Conservation (phyloP, 345 rosid genomes). For the Syzygium grande region DNA sequence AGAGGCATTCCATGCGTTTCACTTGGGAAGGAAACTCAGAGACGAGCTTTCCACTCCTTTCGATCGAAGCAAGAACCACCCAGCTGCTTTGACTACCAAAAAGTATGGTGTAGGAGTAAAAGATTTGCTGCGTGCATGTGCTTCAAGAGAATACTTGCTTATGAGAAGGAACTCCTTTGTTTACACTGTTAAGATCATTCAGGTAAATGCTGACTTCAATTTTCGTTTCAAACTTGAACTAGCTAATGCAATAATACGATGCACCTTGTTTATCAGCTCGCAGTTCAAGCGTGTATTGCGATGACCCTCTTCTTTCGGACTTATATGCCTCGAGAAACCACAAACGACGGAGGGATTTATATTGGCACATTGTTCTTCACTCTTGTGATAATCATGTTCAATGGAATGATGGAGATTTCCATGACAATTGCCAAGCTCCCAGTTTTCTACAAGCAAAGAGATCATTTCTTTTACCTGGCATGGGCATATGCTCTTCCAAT, state of each 20-base stretch:
- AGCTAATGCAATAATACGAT: not conserved
- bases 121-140: slow-evolving; percentile 53
- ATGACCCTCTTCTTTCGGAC: slow-evolving; percentile 38
- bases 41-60: slow-evolving; percentile 50
- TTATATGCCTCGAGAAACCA: slow-evolving; percentile 10
- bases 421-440: slow-evolving; percentile 37
- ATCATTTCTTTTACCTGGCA: slow-evolving; percentile 30
- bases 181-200: slow-evolving; percentile 38
- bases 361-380: slow-evolving; percentile 28
- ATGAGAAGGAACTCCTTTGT: slow-evolving; percentile 78
- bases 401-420: slow-evolving; percentile 21
- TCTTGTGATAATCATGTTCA: slow-evolving; percentile 13
- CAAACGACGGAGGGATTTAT: slow-evolving; percentile 16
- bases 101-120: slow-evolving; percentile 46
- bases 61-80: slow-evolving; percentile 54
- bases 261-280: not conserved
- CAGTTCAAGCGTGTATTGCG: slow-evolving; percentile 6
- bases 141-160: slow-evolving; percentile 56
- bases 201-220: slow-evolving; percentile 14
- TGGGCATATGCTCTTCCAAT: slow-evolving; percentile 38
- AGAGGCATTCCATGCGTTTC: slow-evolving; percentile 59
- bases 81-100: slow-evolving; percentile 55
- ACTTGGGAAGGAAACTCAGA: slow-evolving; percentile 33
- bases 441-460: slow-evolving; percentile 46
- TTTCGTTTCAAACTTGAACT: not conserved